Conservation (phyloP, 2,329 filamentous ascomycete genomes). For the Monosporascus sp. region DNA sequence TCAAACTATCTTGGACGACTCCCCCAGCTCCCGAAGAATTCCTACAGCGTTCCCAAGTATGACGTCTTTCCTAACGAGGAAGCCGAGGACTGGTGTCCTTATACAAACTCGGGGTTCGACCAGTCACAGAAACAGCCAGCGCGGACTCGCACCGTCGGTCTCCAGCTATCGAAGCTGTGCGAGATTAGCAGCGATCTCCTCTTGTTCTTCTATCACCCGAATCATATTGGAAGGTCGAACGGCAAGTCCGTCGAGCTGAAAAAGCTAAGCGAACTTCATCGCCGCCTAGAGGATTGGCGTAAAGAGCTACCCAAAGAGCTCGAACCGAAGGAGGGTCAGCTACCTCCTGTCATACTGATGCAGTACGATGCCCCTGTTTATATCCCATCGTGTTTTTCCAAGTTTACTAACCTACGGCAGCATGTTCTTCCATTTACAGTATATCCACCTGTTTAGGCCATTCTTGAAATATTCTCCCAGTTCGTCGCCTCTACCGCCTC, state of each 20-base stretch:
- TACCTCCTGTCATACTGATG: slow-evolving; percentile 73
- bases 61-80: slow-evolving; percentile 91
- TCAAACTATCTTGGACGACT: slow-evolving; percentile 92
- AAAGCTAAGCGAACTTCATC: slow-evolving; percentile 87
- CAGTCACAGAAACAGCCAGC: slow-evolving; percentile 72
- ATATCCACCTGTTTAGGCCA: slow-evolving; percentile 91
- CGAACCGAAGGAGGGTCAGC: slow-evolving; percentile 80
- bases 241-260: slow-evolving; percentile 83
- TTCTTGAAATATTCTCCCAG: slow-evolving; percentile 85
- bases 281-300: slow-evolving; percentile 84
- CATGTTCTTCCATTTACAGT: slow-evolving; percentile 96
- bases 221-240: slow-evolving; percentile 54
- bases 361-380: slow-evolving; percentile 60
- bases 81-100: slow-evolving; percentile 77
- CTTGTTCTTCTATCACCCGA: slow-evolving; percentile 85
- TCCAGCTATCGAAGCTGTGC: slow-evolving; percentile 78
- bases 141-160: slow-evolving; percentile 72
- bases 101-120: slow-evolving; percentile 77
- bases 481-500: slow-evolving; percentile 75
- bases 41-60: slow-evolving; percentile 79
- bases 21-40: slow-evolving; percentile 75
- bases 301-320: slow-evolving; percentile 78
- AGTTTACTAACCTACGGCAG: slow-evolving; percentile 41
- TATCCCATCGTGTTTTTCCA: background rate
- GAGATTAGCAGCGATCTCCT: slow-evolving; percentile 93